Evolutionary conservation across 75 land plant species (phyloP), one percentile per base, ranked within the genome.

Genomic region (Larix kaempferi): DNA sequence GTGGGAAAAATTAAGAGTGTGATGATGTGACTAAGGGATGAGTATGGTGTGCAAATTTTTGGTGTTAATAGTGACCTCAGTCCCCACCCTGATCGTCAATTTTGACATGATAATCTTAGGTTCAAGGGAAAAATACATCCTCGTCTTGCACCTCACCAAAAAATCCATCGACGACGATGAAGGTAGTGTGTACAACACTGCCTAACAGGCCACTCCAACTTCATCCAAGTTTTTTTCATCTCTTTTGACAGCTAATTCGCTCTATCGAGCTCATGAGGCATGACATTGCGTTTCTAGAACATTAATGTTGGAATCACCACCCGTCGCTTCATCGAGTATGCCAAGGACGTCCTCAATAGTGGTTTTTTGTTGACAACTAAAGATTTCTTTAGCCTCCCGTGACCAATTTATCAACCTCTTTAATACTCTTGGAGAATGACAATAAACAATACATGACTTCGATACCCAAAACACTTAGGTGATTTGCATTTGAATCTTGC

Each of bases 351-450:
- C 21, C 81, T 92, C n/a, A n/a, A n/a, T 58, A 83, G 83, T 63
- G 90, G 85, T 12, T 88, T 88, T 79, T 83, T 13, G 56, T 85
- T 44, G 90, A 88, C 41, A 88, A 88, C 56, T 87, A 85, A 54
- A 88, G 85, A 88, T 92, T 63, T 93, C 90, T 12, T 90, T 91
- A 1, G 95, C 91, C 13, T 90, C 93, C 10, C 87, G 95, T 3
- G 95, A 92, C 81, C 82, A 86, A 54, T 81, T 87, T 56, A 92
- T 92, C 67, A 90, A 88, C 89, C 87, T 92, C 22, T 92, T 90
- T 93, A 92, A 92, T 87, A 92, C 95, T 13, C 91, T 92, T 22
- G 95, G 95, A 2, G 95, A 92, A 81, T 92, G 95, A 85, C 88
- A 90, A 80, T 92, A 88, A 75, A 90, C 93, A 2, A 92, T 90